A percentile compares a stretch with the other conserved stretches of the same genome.
Conservation (phyloP, 495 filamentous ascomycete species). For the Neurospora tetrasperma region DNA sequence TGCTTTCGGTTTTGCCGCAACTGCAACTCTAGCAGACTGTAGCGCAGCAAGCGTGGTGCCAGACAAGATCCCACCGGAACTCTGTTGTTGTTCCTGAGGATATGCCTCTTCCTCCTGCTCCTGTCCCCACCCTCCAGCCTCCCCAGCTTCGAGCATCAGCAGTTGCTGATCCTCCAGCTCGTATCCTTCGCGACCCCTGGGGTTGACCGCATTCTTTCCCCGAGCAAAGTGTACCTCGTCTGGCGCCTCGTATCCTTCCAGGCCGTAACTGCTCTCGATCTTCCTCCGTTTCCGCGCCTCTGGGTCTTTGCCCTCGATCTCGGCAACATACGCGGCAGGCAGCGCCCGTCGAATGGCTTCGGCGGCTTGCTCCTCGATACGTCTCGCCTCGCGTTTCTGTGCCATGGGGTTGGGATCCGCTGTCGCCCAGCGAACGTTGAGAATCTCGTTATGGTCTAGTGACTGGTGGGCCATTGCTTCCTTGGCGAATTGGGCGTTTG, state of each 20-base stretch:
- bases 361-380: slow-evolving; percentile 95
- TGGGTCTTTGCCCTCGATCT: slow-evolving; percentile 85
- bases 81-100: slow-evolving; percentile 32
- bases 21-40: slow-evolving; percentile 39
- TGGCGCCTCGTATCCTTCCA: slow-evolving; percentile 87
- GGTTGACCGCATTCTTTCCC: slow-evolving; percentile 48
- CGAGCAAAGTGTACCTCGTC: slow-evolving; percentile 90
- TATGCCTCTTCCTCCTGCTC: slow-evolving; percentile 24
- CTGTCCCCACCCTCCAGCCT: slow-evolving; percentile 34
- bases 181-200: slow-evolving; percentile 40
- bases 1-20: slow-evolving; percentile 39
- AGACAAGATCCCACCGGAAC: slow-evolving; percentile 61
- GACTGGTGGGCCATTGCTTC: slow-evolving; percentile 82
- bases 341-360: slow-evolving; percentile 85
- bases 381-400: slow-evolving; percentile 80
- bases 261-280: slow-evolving; percentile 80
- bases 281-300: slow-evolving; percentile 78
- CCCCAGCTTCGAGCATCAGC: slow-evolving; percentile 37
- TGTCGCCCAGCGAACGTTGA: slow-evolving; percentile 97
- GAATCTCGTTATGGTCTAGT: slow-evolving; percentile 71
- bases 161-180: slow-evolving; percentile 38
- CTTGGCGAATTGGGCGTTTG: slow-evolving; percentile 82
- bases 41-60: slow-evolving; percentile 68
- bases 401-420: slow-evolving; percentile 93
- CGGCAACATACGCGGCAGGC: slow-evolving; percentile 84